Conservation (phyloP, 768 basidiomycete species). For the Amyloporia xantha region DNA sequence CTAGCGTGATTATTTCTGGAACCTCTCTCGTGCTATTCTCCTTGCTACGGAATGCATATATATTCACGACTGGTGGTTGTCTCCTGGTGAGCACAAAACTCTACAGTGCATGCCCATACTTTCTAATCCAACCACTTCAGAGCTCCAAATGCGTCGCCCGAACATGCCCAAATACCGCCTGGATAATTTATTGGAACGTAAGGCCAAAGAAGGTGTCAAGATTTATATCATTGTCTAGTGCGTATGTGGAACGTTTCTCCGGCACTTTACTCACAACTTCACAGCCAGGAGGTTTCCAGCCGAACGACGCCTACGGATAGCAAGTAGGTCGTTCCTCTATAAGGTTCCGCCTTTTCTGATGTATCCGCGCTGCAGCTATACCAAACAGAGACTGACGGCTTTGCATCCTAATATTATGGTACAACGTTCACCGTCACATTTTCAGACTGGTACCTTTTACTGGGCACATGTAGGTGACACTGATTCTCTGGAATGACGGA, state of each 20-base stretch:
- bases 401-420: conserved; percentile 93
- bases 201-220: conserved; percentile 94
- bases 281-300: conserved; percentile 90
- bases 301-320: conserved; percentile 92
- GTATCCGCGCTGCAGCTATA: conserved; percentile 44
- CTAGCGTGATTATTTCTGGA: conserved; percentile 98
- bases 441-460: conserved; percentile 95
- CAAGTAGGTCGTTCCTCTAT: conserved; percentile 47
- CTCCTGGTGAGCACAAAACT: conserved; percentile 50
- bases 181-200: conserved; percentile 79
- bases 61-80: conserved; percentile 99
- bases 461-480: conserved; percentile 84
- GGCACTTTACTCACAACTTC: conserved; percentile 1
- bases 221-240: conserved; percentile 93
- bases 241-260: conserved; percentile 21
- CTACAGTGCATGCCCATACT: background rate
- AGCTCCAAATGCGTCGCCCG: conserved; percentile 82
- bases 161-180: conserved; percentile 79
- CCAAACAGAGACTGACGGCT: conserved; percentile 73
- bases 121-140: conserved; percentile 31
- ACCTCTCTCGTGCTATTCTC: conserved; percentile 83
- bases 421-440: conserved; percentile 95
- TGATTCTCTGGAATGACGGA: no score
- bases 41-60: conserved; percentile 86
- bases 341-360: background rate